Percentiles rank a stretch among this genome's conserved stretches.
Conservation (phyloP, 2,329 filamentous ascomycete species). For the Pseudogymnoascus sp. region DNA sequence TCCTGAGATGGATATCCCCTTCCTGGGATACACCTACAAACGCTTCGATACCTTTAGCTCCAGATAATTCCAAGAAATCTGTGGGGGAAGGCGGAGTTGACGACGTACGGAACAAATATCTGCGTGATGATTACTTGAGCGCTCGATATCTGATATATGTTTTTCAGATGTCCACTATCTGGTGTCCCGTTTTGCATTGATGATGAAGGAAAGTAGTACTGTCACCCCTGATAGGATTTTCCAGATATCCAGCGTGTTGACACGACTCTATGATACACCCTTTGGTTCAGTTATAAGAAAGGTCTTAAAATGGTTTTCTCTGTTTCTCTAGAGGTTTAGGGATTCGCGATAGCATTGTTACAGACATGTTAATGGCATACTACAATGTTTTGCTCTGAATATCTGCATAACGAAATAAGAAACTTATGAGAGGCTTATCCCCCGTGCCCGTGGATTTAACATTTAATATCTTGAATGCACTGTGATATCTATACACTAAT, state of each 20-base stretch:
- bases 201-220: constrained; percentile 3
- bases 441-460: background rate
- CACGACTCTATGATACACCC: constrained; percentile 5
- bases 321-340: constrained; percentile 8
- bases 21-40: constrained; percentile 97
- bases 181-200: constrained; percentile 10
- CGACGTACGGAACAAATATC: constrained; percentile 3
- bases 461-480: constrained; percentile 1
- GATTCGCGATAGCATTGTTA: background rate
- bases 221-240: background rate
- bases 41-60: constrained; percentile 56
- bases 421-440: background rate
- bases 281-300: constrained; percentile 10
- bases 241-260: constrained; percentile 10
- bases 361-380: background rate
- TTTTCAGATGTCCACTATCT: constrained; percentile 9
- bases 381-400: background rate
- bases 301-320: background rate
- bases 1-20: constrained; percentile 91
- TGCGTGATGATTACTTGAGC: constrained; percentile 7
- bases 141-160: constrained; percentile 9
- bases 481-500: constrained; percentile 5
- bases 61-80: background rate
- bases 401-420: constrained; percentile 8
- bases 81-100: constrained; percentile 3